Percentiles rank a stretch among this genome's conserved stretches.
These are phyloP conservation scores for Sphaceloma murrayae DNA, from an alignment of 2,329 filamentous ascomycete species.

Conservation along the genomic window DNA sequence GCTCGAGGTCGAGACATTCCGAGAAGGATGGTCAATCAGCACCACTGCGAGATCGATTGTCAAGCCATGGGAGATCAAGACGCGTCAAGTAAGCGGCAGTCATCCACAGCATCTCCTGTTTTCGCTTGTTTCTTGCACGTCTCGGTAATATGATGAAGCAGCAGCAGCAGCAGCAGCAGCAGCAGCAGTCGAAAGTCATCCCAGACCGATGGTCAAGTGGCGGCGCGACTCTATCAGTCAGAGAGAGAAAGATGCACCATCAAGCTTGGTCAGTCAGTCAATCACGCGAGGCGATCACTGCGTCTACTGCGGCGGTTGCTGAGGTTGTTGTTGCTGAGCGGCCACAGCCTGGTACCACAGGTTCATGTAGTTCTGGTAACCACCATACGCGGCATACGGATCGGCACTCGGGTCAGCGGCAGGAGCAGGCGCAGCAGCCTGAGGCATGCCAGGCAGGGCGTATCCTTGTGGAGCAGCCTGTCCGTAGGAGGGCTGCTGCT, in stretches of 20 bases:
- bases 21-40: not conserved
- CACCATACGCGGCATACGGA: slow-evolving; percentile 68
- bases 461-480: slow-evolving; percentile 17
- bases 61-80: not conserved
- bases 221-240: slow-evolving; percentile 1
- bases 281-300: slow-evolving; percentile 15
- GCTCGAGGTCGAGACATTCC: not conserved
- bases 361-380: slow-evolving; percentile 69
- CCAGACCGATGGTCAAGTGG: slow-evolving; percentile 1
- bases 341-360: slow-evolving; percentile 69
- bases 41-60: not conserved
- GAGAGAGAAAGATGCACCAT: not conserved
- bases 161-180: not conserved
- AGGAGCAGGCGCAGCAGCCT: slow-evolving; percentile 41
- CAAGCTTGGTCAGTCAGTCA: slow-evolving; percentile 14
- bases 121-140: no score
- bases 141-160: no score
- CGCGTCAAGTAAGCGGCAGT: not conserved
- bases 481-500: slow-evolving; percentile 32
- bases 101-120: no score
- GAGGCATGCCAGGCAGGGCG: slow-evolving; percentile 20
- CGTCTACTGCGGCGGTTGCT: no score
- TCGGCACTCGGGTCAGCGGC: slow-evolving; percentile 47
- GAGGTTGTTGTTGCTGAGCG: slow-evolving; percentile 34
- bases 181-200: not conserved